Evolutionary conservation across 2,329 filamentous ascomycete species (phyloP).

Genomic region (Beauveria bassiana): DNA sequence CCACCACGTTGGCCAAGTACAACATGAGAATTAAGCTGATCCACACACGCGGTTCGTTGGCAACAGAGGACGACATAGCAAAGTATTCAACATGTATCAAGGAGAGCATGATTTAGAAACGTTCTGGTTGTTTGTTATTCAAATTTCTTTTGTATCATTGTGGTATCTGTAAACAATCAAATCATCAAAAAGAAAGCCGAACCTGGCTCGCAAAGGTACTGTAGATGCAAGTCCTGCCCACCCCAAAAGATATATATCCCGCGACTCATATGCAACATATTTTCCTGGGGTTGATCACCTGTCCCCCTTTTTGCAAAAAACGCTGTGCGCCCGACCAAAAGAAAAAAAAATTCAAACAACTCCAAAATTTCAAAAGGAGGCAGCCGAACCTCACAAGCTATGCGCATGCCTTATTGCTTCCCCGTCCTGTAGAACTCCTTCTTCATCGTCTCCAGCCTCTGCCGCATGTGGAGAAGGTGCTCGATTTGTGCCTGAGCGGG

Average conservation of each 20-base stretch:
- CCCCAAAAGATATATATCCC: not conserved
- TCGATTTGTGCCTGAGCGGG: constrained; percentile 44
- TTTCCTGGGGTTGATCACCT: not conserved
- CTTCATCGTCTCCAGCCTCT: constrained; percentile 49
- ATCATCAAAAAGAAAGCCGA: constrained; percentile 2
- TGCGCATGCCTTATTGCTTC: constrained; percentile 18
- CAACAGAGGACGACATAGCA: not conserved
- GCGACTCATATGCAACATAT: not conserved
- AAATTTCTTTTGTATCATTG: not conserved
- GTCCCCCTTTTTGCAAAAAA: not conserved
- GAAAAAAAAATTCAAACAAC: not conserved
- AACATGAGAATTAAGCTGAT: not conserved
- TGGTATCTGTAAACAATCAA: constrained; percentile 8
- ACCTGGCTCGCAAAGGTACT: not conserved
- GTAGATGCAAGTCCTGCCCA: not conserved
- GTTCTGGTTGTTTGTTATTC: not conserved
- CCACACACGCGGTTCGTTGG: not conserved
- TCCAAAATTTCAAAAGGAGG: not conserved
- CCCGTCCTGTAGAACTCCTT: constrained; percentile 41
- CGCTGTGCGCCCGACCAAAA: not conserved
- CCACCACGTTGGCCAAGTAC: not conserved
- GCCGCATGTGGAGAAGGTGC: constrained; percentile 46
- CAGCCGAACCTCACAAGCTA: not conserved
- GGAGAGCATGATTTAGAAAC: no score
- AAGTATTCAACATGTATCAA: no score